Percentiles rank a stretch among this genome's conserved stretches.
Evolutionary conservation across 176 grass and related monocot species (phyloP).

Genomic region (Elaeis guineensis): DNA sequence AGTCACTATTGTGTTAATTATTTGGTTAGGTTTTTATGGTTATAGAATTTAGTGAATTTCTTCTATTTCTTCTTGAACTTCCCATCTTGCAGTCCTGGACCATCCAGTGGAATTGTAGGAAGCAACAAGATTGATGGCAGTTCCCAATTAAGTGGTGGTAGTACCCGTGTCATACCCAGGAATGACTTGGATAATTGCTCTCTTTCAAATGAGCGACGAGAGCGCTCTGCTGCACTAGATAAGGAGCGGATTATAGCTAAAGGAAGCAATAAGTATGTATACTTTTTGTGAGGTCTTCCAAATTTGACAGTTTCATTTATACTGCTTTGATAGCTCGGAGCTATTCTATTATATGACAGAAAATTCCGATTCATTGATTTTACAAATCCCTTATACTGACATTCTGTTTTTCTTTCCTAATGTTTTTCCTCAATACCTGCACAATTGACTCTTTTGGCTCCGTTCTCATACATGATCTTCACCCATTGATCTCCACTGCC

Average conservation of each 20-base stretch:
- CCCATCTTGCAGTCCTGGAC: conserved; percentile 42
- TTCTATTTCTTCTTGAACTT: neutral
- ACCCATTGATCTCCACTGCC: no score
- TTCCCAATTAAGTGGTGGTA: conserved; percentile 44
- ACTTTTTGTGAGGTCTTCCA: conserved; percentile 4
- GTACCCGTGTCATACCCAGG: conserved; percentile 33
- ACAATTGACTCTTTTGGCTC: no score
- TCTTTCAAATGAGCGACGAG: conserved; percentile 61
- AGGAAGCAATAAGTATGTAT: conserved; percentile 65
- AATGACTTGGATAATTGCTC: conserved; percentile 30
- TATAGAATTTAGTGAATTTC: no score
- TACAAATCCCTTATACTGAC: no score
- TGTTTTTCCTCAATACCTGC: no score
- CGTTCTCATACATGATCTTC: no score
- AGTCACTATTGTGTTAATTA: no score
- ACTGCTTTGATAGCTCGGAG: neutral
- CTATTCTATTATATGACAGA: conserved; percentile 11
- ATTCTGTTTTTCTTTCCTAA: no score
- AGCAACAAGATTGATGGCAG: conserved; percentile 50
- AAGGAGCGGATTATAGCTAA: conserved; percentile 55
- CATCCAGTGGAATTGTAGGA: conserved; percentile 28
- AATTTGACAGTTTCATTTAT: conserved; percentile 8
- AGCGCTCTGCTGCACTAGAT: conserved; percentile 46
- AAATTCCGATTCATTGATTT: neutral
- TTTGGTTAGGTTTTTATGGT: no score